phyloP scores from a whole-genome alignment of 768 basidiomycete genomes.

The Sistotremastrum suecicum region DNA sequence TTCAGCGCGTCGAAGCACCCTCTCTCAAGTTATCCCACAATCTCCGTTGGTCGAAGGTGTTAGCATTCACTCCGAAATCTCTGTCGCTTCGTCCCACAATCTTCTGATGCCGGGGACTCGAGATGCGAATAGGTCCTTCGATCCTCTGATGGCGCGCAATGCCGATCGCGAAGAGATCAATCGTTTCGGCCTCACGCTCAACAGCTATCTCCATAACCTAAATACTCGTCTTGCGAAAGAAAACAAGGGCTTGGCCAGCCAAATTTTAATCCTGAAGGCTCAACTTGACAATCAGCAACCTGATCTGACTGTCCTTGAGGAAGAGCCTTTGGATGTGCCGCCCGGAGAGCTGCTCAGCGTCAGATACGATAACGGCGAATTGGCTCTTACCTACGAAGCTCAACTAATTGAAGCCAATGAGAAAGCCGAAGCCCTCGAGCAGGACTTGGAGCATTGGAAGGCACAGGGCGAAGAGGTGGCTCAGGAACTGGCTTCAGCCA shows the following conservation, averaged over 20 bases:
- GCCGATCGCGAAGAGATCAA: slow-evolving; percentile 2
- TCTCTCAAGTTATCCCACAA: slow-evolving; percentile 10
- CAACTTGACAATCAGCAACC: not conserved
- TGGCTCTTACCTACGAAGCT: slow-evolving; percentile 28
- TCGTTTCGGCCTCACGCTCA: slow-evolving; percentile 54
- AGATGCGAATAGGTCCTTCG: slow-evolving; percentile 72
- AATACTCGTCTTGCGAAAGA: slow-evolving; percentile 78
- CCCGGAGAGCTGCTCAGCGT: slow-evolving; percentile 42
- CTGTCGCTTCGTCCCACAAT: slow-evolving; percentile 80
- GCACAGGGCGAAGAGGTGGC: slow-evolving; percentile 24
- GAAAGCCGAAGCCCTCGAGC: slow-evolving; percentile 41
- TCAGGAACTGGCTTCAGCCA: slow-evolving; percentile 23
- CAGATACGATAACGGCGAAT: slow-evolving; percentile 40
- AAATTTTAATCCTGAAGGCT: not conserved
- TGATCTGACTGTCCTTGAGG: not conserved
- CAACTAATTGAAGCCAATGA: slow-evolving; percentile 39
- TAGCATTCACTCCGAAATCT: slow-evolving; percentile 40
- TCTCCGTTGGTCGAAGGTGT: too few relatives aligned
- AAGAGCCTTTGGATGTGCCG: not conserved
- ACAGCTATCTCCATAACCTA: slow-evolving; percentile 72
- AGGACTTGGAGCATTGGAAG: slow-evolving; percentile 40
- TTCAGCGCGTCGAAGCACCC: slow-evolving; percentile 31
- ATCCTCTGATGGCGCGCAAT: slow-evolving; percentile 40
- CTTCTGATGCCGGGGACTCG: slow-evolving; percentile 60
- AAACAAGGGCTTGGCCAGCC: slow-evolving; percentile 41